These are phyloP conservation scores for Samsoniella hepiali DNA, from an alignment of 2,329 filamentous ascomycete genomes.

Conservation along the genomic window DNA sequence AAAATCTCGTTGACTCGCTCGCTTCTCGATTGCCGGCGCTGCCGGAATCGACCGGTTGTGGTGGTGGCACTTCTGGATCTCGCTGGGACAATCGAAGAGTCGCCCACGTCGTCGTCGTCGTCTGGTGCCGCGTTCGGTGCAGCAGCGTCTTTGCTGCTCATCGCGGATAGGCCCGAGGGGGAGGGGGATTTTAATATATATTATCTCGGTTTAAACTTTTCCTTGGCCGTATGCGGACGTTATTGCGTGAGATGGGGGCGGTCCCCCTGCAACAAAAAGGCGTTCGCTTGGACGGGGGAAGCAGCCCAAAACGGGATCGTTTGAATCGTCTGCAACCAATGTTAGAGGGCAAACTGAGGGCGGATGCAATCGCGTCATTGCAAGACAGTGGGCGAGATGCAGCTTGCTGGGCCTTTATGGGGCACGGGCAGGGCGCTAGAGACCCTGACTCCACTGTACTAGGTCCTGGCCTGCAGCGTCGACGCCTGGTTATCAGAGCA, in stretches of 20 bases:
- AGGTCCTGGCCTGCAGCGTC: not conserved
- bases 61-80: constrained; percentile 1
- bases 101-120: not conserved
- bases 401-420: not conserved
- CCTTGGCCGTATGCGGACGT: not conserved
- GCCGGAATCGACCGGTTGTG: constrained; percentile 24
- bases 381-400: constrained; percentile 8
- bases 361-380: constrained; percentile 14
- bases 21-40: constrained; percentile 33
- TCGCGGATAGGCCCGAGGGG: not conserved
- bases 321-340: constrained; percentile 7
- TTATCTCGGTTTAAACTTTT: not conserved
- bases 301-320: not conserved
- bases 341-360: constrained; percentile 2
- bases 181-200: not conserved
- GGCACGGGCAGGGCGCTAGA: not conserved
- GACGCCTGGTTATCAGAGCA: not conserved
- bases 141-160: constrained; percentile 3
- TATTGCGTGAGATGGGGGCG: constrained; percentile 2
- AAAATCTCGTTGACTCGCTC: constrained; percentile 46
- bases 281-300: not conserved
- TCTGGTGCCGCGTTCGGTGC: constrained; percentile 3
- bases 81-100: not conserved
- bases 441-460: not conserved
- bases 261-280: not conserved